Conservation (phyloP, 2,329 filamentous ascomycete species). For the Colletotrichum cuscutae region DNA sequence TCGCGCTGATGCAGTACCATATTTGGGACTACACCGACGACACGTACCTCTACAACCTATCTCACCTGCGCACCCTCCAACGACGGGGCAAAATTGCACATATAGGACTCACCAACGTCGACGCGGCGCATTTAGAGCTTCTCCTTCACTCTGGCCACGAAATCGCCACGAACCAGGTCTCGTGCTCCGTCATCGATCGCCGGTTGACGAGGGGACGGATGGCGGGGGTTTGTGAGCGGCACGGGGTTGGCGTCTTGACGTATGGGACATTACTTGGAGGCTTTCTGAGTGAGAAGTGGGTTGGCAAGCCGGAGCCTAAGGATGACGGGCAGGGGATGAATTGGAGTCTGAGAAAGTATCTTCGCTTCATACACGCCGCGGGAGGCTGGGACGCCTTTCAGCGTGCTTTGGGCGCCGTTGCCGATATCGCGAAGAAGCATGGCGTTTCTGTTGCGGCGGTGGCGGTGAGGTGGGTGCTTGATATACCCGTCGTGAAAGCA, state of each 20-base stretch:
- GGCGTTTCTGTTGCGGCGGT: conserved; percentile 55
- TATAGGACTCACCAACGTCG: conserved; percentile 23
- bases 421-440: conserved; percentile 51
- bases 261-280: conserved; percentile 35
- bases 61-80: conserved; percentile 11
- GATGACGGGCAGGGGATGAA: conserved; percentile 28
- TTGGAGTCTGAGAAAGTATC: conserved; percentile 43
- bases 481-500: conserved; percentile 58
- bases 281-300: conserved; percentile 38
- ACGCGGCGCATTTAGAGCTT: conserved; percentile 26
- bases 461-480: conserved; percentile 61
- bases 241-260: neutral
- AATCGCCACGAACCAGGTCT: conserved; percentile 27
- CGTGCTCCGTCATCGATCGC: conserved; percentile 18
- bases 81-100: neutral
- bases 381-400: conserved; percentile 61
- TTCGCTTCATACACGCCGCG: conserved; percentile 45
- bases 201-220: conserved; percentile 1
- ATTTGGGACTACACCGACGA: conserved; percentile 26
- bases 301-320: conserved; percentile 34
- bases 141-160: conserved; percentile 7
- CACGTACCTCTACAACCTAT: conserved; percentile 22
- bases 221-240: neutral
- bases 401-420: conserved; percentile 49
- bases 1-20: conserved; percentile 27